Percentiles rank a stretch among this genome's conserved stretches.
phyloP scores from a whole-genome alignment of 2,329 filamentous ascomycete species.

The Colletotrichum graminicola region DNA sequence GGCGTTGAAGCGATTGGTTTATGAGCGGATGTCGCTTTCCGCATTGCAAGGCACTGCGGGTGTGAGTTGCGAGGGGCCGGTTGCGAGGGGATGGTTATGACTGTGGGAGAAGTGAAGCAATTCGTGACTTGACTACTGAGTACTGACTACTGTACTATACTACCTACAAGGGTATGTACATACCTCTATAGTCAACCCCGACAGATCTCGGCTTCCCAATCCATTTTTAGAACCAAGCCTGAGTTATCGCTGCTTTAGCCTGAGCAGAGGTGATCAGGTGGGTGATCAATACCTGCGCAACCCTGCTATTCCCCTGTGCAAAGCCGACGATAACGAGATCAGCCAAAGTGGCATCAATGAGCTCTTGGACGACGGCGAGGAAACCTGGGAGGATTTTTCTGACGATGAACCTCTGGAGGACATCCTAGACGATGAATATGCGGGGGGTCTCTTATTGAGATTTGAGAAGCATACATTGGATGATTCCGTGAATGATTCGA shows the following conservation, averaged over 20 bases:
- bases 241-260: background rate
- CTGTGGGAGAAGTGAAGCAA: background rate
- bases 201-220: background rate
- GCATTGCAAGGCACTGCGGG: background rate
- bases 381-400: background rate
- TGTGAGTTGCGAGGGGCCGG: background rate
- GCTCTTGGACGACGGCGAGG: background rate
- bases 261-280: too few species aligned
- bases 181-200: background rate
- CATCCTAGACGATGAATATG: background rate
- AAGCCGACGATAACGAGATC: background rate
- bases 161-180: too few species aligned
- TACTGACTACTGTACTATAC: too few species aligned
- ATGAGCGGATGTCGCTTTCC: background rate
- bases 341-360: background rate
- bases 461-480: background rate
- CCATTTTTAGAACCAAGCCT: background rate
- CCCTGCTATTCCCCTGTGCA: background rate
- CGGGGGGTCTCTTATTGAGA: background rate
- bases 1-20: slow-evolving; percentile 24
- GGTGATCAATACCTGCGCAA: too few species aligned
- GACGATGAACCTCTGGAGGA: background rate
- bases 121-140: background rate
- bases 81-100: background rate
- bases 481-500: background rate